A percentile compares a stretch with the other conserved stretches of the same genome.
Conservation (phyloP, 2,329 filamentous ascomycete genomes). For the Cladorrhinum sp. region DNA sequence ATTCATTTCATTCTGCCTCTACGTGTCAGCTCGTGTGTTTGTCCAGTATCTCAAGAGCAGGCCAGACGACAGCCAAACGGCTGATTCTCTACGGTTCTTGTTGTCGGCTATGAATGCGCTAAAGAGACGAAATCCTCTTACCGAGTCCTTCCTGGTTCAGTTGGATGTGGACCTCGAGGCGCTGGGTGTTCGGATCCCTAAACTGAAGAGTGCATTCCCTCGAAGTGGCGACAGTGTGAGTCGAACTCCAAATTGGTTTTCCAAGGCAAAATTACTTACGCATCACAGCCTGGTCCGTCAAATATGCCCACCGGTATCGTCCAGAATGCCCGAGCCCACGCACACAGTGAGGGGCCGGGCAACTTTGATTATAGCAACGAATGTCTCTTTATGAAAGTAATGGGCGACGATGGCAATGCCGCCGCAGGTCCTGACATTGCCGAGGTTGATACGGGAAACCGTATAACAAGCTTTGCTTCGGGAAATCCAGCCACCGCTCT, state of each 20-base stretch:
- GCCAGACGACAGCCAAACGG: slow-evolving; percentile 77
- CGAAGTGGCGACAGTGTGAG: slow-evolving; percentile 51
- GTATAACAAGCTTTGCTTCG: slow-evolving; percentile 24
- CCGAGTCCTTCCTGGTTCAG: slow-evolving; percentile 91
- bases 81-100: slow-evolving; percentile 83
- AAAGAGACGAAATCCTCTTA: slow-evolving; percentile 83
- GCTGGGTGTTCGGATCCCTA: slow-evolving; percentile 60
- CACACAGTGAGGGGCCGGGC: not conserved
- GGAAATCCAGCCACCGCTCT: slow-evolving; percentile 19
- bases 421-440: slow-evolving; percentile 40
- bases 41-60: slow-evolving; percentile 93
- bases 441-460: slow-evolving; percentile 34
- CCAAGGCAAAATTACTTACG: not conserved
- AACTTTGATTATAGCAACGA: slow-evolving; percentile 42
- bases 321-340: not conserved
- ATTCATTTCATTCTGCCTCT: slow-evolving; percentile 92
- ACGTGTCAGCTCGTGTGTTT: slow-evolving; percentile 92
- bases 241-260: slow-evolving; percentile 18
- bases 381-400: slow-evolving; percentile 41
- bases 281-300: not conserved
- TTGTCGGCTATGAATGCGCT: slow-evolving; percentile 86
- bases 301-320: not conserved
- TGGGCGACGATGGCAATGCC: slow-evolving; percentile 41
- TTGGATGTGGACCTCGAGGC: slow-evolving; percentile 87
- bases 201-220: slow-evolving; percentile 53